These are phyloP conservation scores for Clavulina sp. DNA, from an alignment of 768 basidiomycete genomes.

Conservation along the genomic window DNA sequence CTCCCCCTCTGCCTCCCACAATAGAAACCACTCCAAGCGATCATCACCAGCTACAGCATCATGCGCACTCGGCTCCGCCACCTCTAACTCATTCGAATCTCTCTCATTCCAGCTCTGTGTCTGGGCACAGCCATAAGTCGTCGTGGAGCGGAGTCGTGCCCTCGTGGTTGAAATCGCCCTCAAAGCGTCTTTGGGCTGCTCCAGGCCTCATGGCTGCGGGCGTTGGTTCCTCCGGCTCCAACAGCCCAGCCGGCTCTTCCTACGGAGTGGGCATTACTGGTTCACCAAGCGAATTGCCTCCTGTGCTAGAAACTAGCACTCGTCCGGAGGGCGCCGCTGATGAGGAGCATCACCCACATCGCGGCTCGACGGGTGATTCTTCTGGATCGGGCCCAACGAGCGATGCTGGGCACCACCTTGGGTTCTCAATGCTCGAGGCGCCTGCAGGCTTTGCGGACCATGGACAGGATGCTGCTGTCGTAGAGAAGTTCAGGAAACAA, in stretches of 20 bases:
- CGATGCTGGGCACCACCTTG: conserved; percentile 30
- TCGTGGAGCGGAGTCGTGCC: conserved; percentile 53
- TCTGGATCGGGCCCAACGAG: too few species aligned
- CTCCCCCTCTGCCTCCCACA: conserved; percentile 27
- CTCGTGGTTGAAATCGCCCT: conserved; percentile 40
- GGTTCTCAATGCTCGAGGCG: conserved; percentile 70
- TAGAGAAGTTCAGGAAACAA: conserved; percentile 56
- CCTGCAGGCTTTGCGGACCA: conserved; percentile 24
- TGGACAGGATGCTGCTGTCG: conserved; percentile 39
- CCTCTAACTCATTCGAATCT: too few species aligned
- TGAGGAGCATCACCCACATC: too few species aligned
- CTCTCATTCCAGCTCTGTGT: conserved; percentile 23
- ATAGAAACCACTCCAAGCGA: conserved; percentile 22
- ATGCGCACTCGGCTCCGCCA: too few species aligned
- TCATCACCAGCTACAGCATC: too few species aligned
- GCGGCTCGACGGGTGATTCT: too few species aligned
- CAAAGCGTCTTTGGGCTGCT: conserved; percentile 15
- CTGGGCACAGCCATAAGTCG: conserved; percentile 29
- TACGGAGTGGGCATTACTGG: too few species aligned
- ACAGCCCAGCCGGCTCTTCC: too few species aligned
- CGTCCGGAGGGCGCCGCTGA: too few species aligned
- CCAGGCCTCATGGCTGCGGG: conserved; percentile 1
- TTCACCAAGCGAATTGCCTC: too few species aligned
- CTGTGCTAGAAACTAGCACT: too few species aligned
- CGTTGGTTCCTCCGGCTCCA: too few species aligned